Base-by-base conservation (phyloP, 2,329 filamentous ascomycete genomes). In the Pyrenochaeta sp. region DNA sequence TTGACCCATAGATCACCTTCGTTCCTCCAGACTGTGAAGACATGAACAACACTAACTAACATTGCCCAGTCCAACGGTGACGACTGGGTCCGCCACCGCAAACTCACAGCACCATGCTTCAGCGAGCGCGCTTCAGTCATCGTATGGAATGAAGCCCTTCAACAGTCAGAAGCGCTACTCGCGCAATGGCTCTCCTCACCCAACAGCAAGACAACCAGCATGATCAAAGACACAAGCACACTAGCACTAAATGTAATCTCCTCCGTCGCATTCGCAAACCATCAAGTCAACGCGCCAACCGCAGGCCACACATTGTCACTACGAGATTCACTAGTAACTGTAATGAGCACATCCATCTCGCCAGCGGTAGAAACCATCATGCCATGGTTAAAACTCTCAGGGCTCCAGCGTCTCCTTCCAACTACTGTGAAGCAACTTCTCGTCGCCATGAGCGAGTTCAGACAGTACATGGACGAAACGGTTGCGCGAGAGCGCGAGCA, bases 141-240 rank as follows among this genome's bases (percentile, higher is more conserved):
- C 3, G 80, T 83, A 2, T 91, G 88, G 78, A 77, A 78, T 13
- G 86, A 90, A 69, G 81, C 84, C 1, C 79, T 88, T 56, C 73
- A 78, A 37, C 90, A 92, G 78, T 84, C 88, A 0, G 24, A 57
- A 5, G 40, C 50, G 4, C 60, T 73, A 52, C 52, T 68, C 9
- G 34, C 43, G 1, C 52, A 60, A 8, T 74, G 69, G 71, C 48
- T 65, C 8, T 60, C 55, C 37, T 65, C n/a, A 43, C 65, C 44
- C 72, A 68, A 69, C 32, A 60, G 49, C n/a, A 62, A 58, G 2
- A 55, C 74, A 1, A 42, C 57, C 8, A 66, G 28, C 4, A 64
- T 73, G 12, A 61, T 72, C 8, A 66, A 75, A 6, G 77, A 81
- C 49, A 71, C 72, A 2, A 66, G 72, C 25, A 72, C 73, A 10